Evolutionary conservation across 2,329 filamentous ascomycete genomes (phyloP).

Genomic region (Ilyonectria robusta): DNA sequence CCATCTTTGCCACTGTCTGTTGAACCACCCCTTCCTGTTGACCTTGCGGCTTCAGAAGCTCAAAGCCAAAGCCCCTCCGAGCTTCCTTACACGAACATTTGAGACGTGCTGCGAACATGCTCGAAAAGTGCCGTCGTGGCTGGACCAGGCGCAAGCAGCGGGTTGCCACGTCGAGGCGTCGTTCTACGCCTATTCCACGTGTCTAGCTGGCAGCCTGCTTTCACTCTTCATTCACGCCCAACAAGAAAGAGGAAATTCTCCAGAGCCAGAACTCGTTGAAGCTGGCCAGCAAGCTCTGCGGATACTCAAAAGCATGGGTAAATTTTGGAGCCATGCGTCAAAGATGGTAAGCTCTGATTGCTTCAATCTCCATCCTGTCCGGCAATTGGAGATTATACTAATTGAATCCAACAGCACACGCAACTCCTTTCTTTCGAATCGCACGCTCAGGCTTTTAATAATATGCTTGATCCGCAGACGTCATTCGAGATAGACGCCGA

Average conservation of each 20-base stretch:
- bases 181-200: constrained; percentile 30
- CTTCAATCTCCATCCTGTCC: not conserved
- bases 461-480: constrained; percentile 15
- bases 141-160: constrained; percentile 9
- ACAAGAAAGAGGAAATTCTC: not conserved
- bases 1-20: constrained; percentile 53
- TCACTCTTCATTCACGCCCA: constrained; percentile 15
- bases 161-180: constrained; percentile 26
- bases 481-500: constrained; percentile 13
- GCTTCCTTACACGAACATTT: constrained; percentile 23
- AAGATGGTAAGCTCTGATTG: constrained; percentile 27
- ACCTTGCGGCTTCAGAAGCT: constrained; percentile 47
- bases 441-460: constrained; percentile 22
- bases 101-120: constrained; percentile 18
- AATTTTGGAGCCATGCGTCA: constrained; percentile 29
- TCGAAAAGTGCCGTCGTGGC: constrained; percentile 9
- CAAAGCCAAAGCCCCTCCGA: constrained; percentile 43
- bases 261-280: not conserved
- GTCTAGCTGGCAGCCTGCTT: constrained; percentile 19
- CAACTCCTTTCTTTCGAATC: constrained; percentile 25
- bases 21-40: constrained; percentile 60
- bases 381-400: not conserved
- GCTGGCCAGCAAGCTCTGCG: constrained; percentile 10
- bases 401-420: constrained; percentile 5
- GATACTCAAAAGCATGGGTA: constrained; percentile 19